Percentiles rank a stretch among this genome's conserved stretches.
Conservation (phyloP, 2,329 filamentous ascomycete species). For the Monosporascus sp. region DNA sequence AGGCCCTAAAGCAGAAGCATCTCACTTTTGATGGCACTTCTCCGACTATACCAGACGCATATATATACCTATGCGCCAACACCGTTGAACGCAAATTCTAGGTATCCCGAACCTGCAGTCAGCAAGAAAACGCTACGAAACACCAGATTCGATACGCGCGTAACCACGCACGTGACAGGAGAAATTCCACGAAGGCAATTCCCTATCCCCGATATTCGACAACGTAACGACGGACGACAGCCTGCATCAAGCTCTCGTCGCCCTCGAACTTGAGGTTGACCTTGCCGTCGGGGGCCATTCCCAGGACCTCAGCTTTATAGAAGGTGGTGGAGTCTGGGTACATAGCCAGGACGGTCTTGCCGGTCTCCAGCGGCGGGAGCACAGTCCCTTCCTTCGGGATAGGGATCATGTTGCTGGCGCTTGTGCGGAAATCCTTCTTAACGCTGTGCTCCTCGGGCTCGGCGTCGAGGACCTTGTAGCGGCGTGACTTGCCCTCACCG, state of each 20-base stretch:
- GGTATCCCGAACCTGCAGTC: background rate
- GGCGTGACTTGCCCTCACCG: slow-evolving; percentile 70
- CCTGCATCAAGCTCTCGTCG: slow-evolving; percentile 71
- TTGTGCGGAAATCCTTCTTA: slow-evolving; percentile 64
- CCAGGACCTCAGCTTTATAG: slow-evolving; percentile 77
- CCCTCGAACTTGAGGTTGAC: slow-evolving; percentile 73
- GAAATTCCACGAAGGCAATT: background rate
- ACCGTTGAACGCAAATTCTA: background rate
- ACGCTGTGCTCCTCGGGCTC: slow-evolving; percentile 67
- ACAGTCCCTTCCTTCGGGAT: slow-evolving; percentile 56
- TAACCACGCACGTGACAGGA: background rate
- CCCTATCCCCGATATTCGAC: slow-evolving; percentile 58
- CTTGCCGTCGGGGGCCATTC: slow-evolving; percentile 51
- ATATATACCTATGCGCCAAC: background rate
- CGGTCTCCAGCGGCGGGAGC: slow-evolving; percentile 57
- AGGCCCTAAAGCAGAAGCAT: no score
- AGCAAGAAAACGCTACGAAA: background rate
- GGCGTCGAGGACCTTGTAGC: slow-evolving; percentile 75
- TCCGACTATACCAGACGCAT: background rate
- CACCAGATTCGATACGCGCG: no score
- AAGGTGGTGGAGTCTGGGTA: slow-evolving; percentile 84
- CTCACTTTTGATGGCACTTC: no score
- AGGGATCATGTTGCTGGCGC: slow-evolving; percentile 69
- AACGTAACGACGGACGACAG: slow-evolving; percentile 71
- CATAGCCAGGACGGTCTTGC: slow-evolving; percentile 69